Percentiles rank a stretch among this genome's conserved stretches.
Conservation (phyloP, 2,329 filamentous ascomycete species). For the Diplodia sapinea region DNA sequence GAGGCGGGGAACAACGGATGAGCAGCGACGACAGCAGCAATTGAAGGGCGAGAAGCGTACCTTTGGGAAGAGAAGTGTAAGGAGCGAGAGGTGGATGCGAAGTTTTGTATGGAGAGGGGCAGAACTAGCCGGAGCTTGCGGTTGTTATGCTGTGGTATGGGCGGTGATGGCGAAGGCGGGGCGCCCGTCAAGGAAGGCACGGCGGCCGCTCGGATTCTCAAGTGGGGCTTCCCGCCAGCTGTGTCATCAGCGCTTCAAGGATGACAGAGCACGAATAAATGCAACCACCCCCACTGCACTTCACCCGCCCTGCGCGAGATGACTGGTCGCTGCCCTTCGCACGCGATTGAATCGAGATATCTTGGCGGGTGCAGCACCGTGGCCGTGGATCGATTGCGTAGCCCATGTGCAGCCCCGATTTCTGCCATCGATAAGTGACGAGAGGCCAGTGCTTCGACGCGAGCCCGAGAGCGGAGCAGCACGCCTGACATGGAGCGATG, state of each 20-base stretch:
- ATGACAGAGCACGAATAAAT: slow-evolving; percentile 17
- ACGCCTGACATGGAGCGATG: slow-evolving; percentile 25
- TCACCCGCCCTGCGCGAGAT: slow-evolving; percentile 1
- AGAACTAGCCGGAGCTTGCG: slow-evolving; percentile 22
- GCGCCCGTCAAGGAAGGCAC: slow-evolving; percentile 11
- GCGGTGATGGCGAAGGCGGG: slow-evolving; percentile 6
- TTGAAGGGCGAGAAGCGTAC: slow-evolving; percentile 4
- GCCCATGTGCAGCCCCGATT: not conserved
- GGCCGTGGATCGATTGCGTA: not conserved
- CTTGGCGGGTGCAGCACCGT: not conserved
- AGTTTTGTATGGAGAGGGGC: not conserved
- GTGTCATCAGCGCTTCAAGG: slow-evolving; percentile 26
- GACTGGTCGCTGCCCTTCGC: not conserved
- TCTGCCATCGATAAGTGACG: not conserved
- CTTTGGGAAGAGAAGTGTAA: not conserved
- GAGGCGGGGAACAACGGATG: slow-evolving; percentile 6
- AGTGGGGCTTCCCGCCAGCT: slow-evolving; percentile 17
- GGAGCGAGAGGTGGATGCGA: not conserved
- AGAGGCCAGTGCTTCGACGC: slow-evolving; percentile 6
- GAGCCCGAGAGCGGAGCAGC: slow-evolving; percentile 27
- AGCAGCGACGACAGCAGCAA: not conserved
- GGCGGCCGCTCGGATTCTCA: slow-evolving; percentile 17
- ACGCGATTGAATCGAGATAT: not conserved
- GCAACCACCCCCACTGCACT: not conserved
- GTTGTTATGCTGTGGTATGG: slow-evolving; percentile 4